phyloP scores from a whole-genome alignment of 2,329 filamentous ascomycete genomes.

The Pseudogymnoascus sp. region DNA sequence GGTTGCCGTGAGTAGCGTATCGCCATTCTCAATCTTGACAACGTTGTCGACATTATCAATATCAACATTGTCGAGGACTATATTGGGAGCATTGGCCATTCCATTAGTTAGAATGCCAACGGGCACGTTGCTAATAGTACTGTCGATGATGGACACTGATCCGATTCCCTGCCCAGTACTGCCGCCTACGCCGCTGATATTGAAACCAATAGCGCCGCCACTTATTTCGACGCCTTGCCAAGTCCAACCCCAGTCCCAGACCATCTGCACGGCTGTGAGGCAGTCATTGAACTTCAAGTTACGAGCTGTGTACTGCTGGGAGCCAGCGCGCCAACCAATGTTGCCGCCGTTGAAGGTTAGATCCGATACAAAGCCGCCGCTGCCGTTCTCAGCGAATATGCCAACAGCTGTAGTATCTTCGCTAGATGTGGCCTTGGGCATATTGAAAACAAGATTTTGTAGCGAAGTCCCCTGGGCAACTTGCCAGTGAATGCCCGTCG shows the following conservation, averaged over 20 bases:
- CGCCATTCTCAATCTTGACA: slow-evolving; percentile 50
- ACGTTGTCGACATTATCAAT: slow-evolving; percentile 59
- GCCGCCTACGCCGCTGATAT: slow-evolving; percentile 43
- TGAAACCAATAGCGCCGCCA: slow-evolving; percentile 45
- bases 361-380: slow-evolving; percentile 53
- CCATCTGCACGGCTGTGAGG: slow-evolving; percentile 46
- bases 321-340: slow-evolving; percentile 53
- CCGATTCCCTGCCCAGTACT: slow-evolving; percentile 41
- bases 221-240: slow-evolving; percentile 44
- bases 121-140: slow-evolving; percentile 40
- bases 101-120: slow-evolving; percentile 44
- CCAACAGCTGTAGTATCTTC: no score
- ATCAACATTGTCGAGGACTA: slow-evolving; percentile 82
- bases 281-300: slow-evolving; percentile 42
- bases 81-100: slow-evolving; percentile 49
- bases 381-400: slow-evolving; percentile 31
- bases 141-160: slow-evolving; percentile 50
- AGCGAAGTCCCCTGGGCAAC: slow-evolving; percentile 49
- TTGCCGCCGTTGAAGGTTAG: slow-evolving; percentile 53
- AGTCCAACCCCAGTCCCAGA: slow-evolving; percentile 56
- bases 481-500: slow-evolving; percentile 44
- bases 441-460: slow-evolving; percentile 53
- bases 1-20: slow-evolving; percentile 47
- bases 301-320: slow-evolving; percentile 57
- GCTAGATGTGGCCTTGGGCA: slow-evolving; percentile 36